Conservation (phyloP, 441 rosid genomes). For the Adansonia gregorii region DNA sequence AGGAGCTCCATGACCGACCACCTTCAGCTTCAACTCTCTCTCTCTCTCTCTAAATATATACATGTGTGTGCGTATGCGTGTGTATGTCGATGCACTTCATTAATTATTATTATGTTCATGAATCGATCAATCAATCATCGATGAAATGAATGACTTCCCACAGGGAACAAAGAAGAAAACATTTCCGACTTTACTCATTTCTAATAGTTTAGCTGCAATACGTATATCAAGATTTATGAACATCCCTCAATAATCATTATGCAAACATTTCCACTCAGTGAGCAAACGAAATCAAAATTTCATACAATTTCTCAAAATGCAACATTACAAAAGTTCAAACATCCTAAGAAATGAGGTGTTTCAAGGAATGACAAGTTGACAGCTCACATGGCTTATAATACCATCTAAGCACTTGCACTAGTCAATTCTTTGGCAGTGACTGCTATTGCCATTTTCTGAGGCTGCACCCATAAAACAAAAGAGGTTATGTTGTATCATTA, state of each 20-base stretch:
- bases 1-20: no score
- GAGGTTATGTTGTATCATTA: background rate
- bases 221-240: no score
- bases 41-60: no score
- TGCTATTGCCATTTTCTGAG: constrained; percentile 40
- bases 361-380: background rate
- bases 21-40: no score
- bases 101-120: no score
- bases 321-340: background rate
- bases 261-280: background rate
- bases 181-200: background rate
- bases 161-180: background rate
- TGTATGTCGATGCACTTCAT: no score
- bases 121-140: no score
- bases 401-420: constrained; percentile 38
- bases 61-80: no score
- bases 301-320: background rate
- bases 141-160: no score
- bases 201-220: background rate
- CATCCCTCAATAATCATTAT: background rate
- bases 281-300: background rate
- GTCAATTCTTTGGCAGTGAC: constrained; percentile 37
- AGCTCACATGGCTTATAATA: background rate
- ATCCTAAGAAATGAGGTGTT: background rate
- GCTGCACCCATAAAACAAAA: constrained; percentile 40